Evolutionary conservation across 768 basidiomycete genomes (phyloP).

Genomic region (Lepiota brunneoincarnata): DNA sequence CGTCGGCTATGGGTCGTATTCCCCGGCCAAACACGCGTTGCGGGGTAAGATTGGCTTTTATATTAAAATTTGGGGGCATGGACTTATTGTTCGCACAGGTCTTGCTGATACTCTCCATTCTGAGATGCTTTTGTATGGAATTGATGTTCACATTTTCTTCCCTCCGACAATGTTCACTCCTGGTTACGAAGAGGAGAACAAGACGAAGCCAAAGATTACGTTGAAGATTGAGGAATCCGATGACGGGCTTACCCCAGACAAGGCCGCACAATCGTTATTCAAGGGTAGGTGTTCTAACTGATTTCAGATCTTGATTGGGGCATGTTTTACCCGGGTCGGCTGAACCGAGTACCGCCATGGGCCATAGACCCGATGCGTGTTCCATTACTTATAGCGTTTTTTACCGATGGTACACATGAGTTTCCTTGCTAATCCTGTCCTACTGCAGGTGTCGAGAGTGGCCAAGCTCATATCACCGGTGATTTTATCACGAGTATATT

Average conservation of each 20-base stretch:
- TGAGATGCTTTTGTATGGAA: conserved; percentile 76
- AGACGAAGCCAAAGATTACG: conserved; percentile 72
- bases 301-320: not conserved
- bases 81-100: conserved; percentile 37
- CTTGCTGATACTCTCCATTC: conserved; percentile 81
- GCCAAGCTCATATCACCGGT: conserved; percentile 71
- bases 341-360: not conserved
- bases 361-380: not conserved
- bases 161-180: conserved; percentile 80
- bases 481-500: conserved; percentile 70
- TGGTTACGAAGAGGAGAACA: conserved; percentile 74
- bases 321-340: not conserved
- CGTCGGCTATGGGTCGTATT: conserved; percentile 76
- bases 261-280: conserved; percentile 57
- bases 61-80: not conserved
- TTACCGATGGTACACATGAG: not conserved
- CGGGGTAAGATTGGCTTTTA: conserved; percentile 49
- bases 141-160: conserved; percentile 78
- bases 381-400: not conserved
- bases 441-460: conserved; percentile 58
- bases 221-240: conserved; percentile 75
- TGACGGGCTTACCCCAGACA: conserved; percentile 58
- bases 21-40: conserved; percentile 83
- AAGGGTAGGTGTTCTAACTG: conserved; percentile 41
- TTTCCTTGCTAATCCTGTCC: not conserved